Evolutionary conservation across 495 filamentous ascomycete genomes (phyloP), one percentile per base, ranked within the genome.

Genomic region (Xylaria scruposa): DNA sequence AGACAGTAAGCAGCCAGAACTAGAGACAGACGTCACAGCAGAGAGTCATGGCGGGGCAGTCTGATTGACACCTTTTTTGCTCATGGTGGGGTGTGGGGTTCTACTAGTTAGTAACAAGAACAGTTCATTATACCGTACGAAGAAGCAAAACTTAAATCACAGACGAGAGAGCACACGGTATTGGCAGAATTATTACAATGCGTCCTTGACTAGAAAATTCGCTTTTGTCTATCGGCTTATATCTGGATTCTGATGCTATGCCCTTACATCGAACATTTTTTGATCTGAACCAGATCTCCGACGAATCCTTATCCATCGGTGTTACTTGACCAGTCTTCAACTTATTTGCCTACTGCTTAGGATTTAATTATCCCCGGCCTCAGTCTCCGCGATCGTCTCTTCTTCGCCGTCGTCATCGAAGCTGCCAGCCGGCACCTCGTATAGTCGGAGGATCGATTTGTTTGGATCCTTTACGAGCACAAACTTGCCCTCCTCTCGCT

Each of bases 371-470:
- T 81, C 82, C 19, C 77, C 80, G 42, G 76, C 76, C 8, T 73
- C 75, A 19, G 67, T 72, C 68, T 79, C 81, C 40, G 77, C 72
- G 29, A 78, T 68, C 1, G 42, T 46, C 66, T 80, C 80, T 58
- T 85, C 85, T n/a, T 85, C 81, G 17, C 49, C 82, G 19, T 87
- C 84, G 1, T 85, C 84, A 75, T 98, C 96, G 80, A 98, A 96
- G 65, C 94, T 94, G 76, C 90, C 89, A 42, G 88, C 81, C 0
- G 97, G 96, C 3, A 98, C 93, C 78, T 95, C 91, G 85, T 99
- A 99, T 77, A 99, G 83, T 73, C 97, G 88, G 68, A 99, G 88
- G 58, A 97, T 91, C 44, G 90, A 89, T 89, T 97, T 97, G 84
- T 99, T 99, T 63, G 96, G 96, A 79, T 99, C 96, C 92, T 93